A percentile compares a stretch with the other conserved stretches of the same genome.
phyloP scores from a whole-genome alignment of 1,284 basidiomycete genomes.

The Ustilago bromivora region DNA sequence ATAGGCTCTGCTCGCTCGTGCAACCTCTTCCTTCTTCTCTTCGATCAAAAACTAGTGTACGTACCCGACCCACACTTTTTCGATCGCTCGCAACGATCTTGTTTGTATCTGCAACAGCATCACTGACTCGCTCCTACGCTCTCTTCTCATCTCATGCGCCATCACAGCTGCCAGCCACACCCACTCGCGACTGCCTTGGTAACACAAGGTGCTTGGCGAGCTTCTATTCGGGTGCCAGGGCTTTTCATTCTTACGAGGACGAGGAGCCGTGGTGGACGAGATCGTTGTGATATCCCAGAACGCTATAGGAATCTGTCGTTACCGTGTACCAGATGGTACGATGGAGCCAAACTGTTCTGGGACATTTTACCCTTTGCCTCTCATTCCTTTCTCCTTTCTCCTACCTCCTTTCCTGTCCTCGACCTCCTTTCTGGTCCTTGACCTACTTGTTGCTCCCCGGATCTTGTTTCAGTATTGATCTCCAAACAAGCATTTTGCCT shows the following conservation, averaged over 20 bases:
- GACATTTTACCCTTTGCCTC: constrained; percentile 32
- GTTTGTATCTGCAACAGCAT: neutral
- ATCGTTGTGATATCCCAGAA: constrained; percentile 56
- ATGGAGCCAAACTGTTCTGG: constrained; percentile 55
- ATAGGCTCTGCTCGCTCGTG: constrained; percentile 11
- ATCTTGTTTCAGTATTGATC: neutral
- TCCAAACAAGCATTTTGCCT: neutral
- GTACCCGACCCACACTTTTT: constrained; percentile 30
- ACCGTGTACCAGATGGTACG: constrained; percentile 33
- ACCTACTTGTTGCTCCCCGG: neutral
- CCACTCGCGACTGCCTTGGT: constrained; percentile 56
- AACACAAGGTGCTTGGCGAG: constrained; percentile 45
- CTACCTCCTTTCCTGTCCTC: neutral
- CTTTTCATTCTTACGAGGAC: constrained; percentile 10
- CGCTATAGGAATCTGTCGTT: constrained; percentile 56
- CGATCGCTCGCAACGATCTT: neutral
- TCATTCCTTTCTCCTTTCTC: neutral
- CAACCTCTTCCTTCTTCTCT: constrained; percentile 21
- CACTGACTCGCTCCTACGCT: neutral
- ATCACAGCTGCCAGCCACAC: constrained; percentile 63
- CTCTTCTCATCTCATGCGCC: neutral
- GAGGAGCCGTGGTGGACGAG: constrained; percentile 55
- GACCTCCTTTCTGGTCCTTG: neutral
- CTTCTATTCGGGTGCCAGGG: constrained; percentile 54
- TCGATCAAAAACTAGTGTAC: constrained; percentile 67